These are phyloP conservation scores for Aureobasidium sp. DNA, from an alignment of 2,329 filamentous ascomycete species.

Conservation along the genomic window DNA sequence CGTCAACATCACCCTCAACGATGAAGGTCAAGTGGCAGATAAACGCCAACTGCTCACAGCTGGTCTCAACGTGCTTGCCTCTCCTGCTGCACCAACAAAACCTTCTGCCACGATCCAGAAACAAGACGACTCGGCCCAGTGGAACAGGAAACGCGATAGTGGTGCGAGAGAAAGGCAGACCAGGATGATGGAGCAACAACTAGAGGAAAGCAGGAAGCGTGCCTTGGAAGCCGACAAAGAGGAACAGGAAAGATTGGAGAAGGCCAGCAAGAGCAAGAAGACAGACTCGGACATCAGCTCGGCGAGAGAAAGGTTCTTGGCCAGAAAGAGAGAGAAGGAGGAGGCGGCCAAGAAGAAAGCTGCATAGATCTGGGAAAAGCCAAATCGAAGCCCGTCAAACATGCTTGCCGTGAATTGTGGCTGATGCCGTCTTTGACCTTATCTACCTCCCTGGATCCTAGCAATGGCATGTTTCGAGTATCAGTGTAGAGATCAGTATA, in stretches of 20 bases:
- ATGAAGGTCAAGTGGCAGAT: conserved; percentile 75
- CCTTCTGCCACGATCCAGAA: background rate
- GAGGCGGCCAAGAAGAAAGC: background rate
- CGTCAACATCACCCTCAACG: conserved; percentile 61
- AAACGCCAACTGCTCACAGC: conserved; percentile 71
- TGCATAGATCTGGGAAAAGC: conserved; percentile 30
- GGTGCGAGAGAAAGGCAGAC: conserved; percentile 68
- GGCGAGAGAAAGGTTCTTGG: conserved; percentile 71
- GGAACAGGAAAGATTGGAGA: conserved; percentile 54
- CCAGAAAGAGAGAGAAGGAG: conserved; percentile 28
- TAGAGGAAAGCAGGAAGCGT: conserved; percentile 64
- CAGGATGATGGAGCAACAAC: conserved; percentile 68
- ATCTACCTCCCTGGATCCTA: too few species aligned
- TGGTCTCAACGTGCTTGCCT: conserved; percentile 59
- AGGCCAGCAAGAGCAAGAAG: conserved; percentile 66
- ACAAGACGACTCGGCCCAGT: conserved; percentile 12
- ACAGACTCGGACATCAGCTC: conserved; percentile 67
- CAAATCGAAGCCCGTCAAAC: too few species aligned
- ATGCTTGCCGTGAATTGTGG: too few species aligned
- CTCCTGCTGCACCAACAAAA: background rate
- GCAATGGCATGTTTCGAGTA: too few species aligned
- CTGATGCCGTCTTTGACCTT: too few species aligned
- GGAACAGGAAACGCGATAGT: conserved; percentile 17
- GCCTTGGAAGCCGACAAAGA: conserved; percentile 60
- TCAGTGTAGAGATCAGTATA: too few species aligned